Evolutionary conservation across 176 grass and related monocot genomes (phyloP).

Genomic region (Ananas comosus): DNA sequence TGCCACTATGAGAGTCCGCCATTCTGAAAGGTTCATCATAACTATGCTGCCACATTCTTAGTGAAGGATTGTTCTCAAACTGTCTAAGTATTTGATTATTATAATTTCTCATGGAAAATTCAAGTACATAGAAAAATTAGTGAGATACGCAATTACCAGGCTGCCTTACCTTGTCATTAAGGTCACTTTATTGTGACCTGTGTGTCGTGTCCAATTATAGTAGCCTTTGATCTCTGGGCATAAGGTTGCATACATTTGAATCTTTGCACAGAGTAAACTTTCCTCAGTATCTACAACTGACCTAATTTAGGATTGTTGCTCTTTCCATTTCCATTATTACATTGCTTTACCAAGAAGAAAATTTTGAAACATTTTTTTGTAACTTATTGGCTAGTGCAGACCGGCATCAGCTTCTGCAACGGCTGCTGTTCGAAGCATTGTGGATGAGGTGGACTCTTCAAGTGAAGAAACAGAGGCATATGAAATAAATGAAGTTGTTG

Average conservation of each 20-base stretch:
- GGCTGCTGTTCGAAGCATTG: slow-evolving; percentile 20
- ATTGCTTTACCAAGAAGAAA: neutral
- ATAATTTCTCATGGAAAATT: neutral
- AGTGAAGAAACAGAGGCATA: slow-evolving; percentile 55
- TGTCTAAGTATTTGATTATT: neutral
- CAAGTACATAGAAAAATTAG: neutral
- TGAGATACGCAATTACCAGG: no score
- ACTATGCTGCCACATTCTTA: neutral
- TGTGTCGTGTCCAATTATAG: no score
- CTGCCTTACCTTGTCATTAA: no score
- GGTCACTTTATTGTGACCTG: no score
- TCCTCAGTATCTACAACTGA: no score
- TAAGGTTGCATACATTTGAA: no score
- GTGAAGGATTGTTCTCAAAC: neutral
- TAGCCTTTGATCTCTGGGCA: no score
- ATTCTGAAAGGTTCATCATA: slow-evolving; percentile 33
- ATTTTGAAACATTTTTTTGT: neutral
- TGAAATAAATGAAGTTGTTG: slow-evolving; percentile 34
- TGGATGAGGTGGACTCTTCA: slow-evolving; percentile 31
- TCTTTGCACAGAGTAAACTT: no score
- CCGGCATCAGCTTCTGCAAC: slow-evolving; percentile 19
- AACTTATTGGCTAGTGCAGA: slow-evolving; percentile 22
- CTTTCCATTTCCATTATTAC: neutral
- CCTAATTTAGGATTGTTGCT: neutral
- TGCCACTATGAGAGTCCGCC: slow-evolving; percentile 29